A percentile compares a stretch with the other conserved stretches of the same genome.
Conservation (phyloP, 2,329 filamentous ascomycete species). For the Cladosporium phlei region DNA sequence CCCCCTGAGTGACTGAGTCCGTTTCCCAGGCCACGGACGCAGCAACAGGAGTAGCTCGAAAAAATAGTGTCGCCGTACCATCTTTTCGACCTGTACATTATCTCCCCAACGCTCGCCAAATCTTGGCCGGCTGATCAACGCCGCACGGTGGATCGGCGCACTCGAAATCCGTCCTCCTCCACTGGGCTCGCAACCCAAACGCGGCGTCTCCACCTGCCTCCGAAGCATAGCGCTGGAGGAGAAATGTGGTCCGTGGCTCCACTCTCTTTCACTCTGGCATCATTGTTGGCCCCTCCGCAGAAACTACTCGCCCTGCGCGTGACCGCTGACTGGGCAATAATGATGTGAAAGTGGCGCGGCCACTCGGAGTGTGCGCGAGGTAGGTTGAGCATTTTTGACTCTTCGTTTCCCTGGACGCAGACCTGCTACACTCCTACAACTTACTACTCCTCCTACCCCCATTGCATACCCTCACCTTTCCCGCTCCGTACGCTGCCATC, state of each 20-base stretch:
- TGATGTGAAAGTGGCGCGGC: constrained; percentile 9
- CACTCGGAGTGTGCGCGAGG: constrained; percentile 1
- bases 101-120: constrained; percentile 13
- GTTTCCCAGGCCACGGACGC: too few relatives aligned
- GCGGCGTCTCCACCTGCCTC: constrained; percentile 8
- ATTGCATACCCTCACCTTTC: background rate
- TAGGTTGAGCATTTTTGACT: constrained; percentile 9
- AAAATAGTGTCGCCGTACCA: too few relatives aligned
- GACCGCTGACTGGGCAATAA: constrained; percentile 13
- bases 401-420: background rate
- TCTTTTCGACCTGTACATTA: too few relatives aligned
- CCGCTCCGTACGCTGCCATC: background rate
- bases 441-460: background rate
- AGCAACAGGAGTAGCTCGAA: too few relatives aligned
- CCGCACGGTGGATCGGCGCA: constrained; percentile 3
- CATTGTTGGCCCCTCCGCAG: constrained; percentile 13
- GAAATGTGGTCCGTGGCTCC: constrained; percentile 13
- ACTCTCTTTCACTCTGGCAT: constrained; percentile 13
- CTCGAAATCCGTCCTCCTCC: constrained; percentile 9
- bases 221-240: constrained; percentile 13
- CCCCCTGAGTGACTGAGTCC: too few relatives aligned
- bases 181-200: constrained; percentile 12
- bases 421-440: background rate
- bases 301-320: constrained; percentile 13
- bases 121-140: constrained; percentile 11